These are phyloP conservation scores for Fraxinus sp. DNA, from an alignment of 305 asterid genomes.

Conservation along the genomic window DNA sequence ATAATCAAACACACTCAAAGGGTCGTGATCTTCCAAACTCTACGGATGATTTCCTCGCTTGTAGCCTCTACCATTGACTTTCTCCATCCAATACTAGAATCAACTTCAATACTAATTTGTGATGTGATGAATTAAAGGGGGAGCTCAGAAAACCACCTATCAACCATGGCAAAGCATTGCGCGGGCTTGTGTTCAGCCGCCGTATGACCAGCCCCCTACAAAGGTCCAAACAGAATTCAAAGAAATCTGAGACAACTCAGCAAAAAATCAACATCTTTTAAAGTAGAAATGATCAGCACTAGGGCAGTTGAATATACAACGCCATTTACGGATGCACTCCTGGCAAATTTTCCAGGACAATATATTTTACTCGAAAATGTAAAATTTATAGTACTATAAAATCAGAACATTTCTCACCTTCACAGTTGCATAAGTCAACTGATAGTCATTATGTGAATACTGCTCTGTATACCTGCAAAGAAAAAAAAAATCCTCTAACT, in stretches of 20 bases:
- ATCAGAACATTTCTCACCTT: conserved; percentile 22
- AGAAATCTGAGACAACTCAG: not conserved
- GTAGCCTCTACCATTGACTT: not conserved
- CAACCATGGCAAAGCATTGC: conserved; percentile 21
- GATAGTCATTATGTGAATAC: conserved; percentile 18
- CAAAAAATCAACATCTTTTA: not conserved
- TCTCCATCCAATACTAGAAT: not conserved
- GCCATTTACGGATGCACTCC: not conserved
- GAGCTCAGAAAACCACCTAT: conserved; percentile 12
- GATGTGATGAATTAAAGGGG: not conserved
- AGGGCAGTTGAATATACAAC: not conserved
- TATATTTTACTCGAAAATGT: not conserved
- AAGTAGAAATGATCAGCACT: not conserved
- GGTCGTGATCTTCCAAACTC: not conserved
- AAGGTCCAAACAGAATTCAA: not conserved
- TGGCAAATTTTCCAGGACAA: not conserved
- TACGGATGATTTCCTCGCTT: not conserved
- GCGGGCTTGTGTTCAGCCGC: not conserved
- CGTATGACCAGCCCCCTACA: conserved; percentile 21
- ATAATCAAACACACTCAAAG: not conserved
- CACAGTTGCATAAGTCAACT: conserved; percentile 41
- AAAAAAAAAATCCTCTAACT: not conserved
- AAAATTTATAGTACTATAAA: not conserved
- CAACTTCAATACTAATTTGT: not conserved
- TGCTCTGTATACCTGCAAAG: conserved; percentile 29